Evolutionary conservation across 306 rosid species (phyloP).

Genomic region (Acacia melanoxylon): DNA sequence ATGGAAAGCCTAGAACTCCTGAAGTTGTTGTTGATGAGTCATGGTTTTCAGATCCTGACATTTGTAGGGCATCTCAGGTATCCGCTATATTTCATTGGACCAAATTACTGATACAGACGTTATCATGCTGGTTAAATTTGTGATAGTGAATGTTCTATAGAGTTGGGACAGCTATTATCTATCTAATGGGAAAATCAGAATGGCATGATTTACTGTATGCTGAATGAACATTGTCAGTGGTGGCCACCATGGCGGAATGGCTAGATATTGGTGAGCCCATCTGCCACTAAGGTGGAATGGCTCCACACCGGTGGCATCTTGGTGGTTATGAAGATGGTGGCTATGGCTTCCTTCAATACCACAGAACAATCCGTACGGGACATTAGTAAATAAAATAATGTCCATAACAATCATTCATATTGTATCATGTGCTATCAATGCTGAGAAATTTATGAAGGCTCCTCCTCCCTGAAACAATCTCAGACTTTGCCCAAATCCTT

Average conservation of each 20-base stretch:
- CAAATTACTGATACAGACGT: not conserved
- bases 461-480: too few species aligned
- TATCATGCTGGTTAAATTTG: not conserved
- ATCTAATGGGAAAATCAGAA: not conserved
- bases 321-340: too few species aligned
- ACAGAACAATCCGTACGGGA: not conserved
- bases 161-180: not conserved
- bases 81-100: not conserved
- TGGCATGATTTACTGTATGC: not conserved
- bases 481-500: too few species aligned
- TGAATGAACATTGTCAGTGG: not conserved
- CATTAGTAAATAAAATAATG: not conserved
- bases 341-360: too few species aligned
- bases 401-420: not conserved
- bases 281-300: not conserved
- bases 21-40: conserved; percentile 13
- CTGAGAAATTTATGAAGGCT: too few species aligned
- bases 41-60: conserved; percentile 38
- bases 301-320: too few species aligned
- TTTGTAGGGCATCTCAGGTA: conserved; percentile 36
- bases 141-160: not conserved
- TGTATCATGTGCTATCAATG: not conserved
- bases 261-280: not conserved
- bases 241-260: not conserved
- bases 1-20: conserved; percentile 10